A percentile compares a stretch with the other conserved stretches of the same genome.
Evolutionary conservation across 2,329 filamentous ascomycete genomes (phyloP).

Genomic region (Graphilbum sp.): DNA sequence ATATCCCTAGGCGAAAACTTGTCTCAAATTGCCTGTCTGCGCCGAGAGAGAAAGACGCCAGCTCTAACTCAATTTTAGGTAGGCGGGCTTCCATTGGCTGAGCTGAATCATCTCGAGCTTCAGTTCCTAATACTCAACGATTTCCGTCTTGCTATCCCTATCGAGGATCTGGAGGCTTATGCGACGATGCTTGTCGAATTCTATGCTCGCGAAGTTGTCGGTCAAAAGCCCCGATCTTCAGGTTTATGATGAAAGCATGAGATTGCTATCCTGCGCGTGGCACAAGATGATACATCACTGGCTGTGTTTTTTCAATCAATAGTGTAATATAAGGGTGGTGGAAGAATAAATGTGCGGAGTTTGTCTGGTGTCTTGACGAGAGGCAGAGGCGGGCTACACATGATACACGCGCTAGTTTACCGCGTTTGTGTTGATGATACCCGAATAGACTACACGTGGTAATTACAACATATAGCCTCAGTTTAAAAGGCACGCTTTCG

Average conservation of each 20-base stretch:
- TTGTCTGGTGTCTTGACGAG: too few relatives aligned
- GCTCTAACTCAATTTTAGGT: too few relatives aligned
- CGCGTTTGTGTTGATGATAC: background rate
- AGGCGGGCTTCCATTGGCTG: conserved; percentile 75
- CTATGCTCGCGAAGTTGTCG: conserved; percentile 77
- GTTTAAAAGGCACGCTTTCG: too few relatives aligned
- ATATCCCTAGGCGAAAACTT: background rate
- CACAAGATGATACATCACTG: too few relatives aligned
- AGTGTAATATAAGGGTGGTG: too few relatives aligned
- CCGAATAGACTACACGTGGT: background rate
- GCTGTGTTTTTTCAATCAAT: too few relatives aligned
- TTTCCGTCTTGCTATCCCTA: conserved; percentile 79
- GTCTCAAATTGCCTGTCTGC: too few relatives aligned
- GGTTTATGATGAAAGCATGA: background rate
- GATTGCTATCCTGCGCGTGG: background rate
- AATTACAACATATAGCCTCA: too few relatives aligned
- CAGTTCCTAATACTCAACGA: conserved; percentile 94
- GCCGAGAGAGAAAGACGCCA: too few relatives aligned
- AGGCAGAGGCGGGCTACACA: background rate
- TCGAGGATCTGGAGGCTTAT: conserved; percentile 93
- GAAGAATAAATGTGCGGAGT: too few relatives aligned
- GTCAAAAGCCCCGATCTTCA: conserved; percentile 14
- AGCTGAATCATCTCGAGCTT: conserved; percentile 89
- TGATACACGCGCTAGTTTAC: background rate
- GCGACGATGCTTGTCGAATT: conserved; percentile 98